Base-by-base conservation (phyloP, 2,329 filamentous ascomycete genomes). In the Proliferodiscus dingleyae region DNA sequence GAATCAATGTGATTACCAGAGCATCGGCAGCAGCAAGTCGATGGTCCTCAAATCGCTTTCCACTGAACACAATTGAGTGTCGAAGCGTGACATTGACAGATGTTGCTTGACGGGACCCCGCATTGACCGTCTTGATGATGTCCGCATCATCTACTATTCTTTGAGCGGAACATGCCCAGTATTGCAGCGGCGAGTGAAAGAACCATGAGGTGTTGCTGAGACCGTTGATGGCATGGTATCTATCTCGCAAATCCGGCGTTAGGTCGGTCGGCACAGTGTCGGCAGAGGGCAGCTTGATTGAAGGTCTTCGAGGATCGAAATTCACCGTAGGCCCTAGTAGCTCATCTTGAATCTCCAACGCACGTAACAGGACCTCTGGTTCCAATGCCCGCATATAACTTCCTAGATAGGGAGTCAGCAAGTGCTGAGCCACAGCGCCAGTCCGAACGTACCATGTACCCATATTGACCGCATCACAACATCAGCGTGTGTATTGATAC, bases 391-490 rank as follows among this genome's bases (percentile, higher is more conserved):
- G 74, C 82, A 90, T 90, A 61, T 89, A 89, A 62, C 78, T 83
- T 5, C 63, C 61, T 64, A 39, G 19, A 6, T 8, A 29, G n/a
- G n/a, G 13, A 4, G 42, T 59, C 41, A 60, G 49, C 43, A 37
- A 10, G 7, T 26, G 23, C 16, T 11, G 10, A n/a, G 24, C 19
- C 13, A 19, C 2, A 41, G n/a, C 22, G 23, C 8, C 16, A 4
- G 11, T 18, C 22, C 5, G 32, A 10, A 22, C 56, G 22, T 58
- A 51, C 85, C 85, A 60, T 90, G 85, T 13, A 91, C 75, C 87
- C 87, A 91, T 45, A 88, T 77, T 46, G 87, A 87, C 54, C 85
- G 83, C 79, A 91, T 85, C 45, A 86, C 80, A n/a, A 91, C 80
- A 62, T 91, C 85, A 3, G 83, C 75, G 43, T 71, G 67, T 36